Percentiles rank a stretch among this genome's conserved stretches.
Conservation (phyloP, 1,284 basidiomycete genomes). For the Sporisorium graminicola region DNA sequence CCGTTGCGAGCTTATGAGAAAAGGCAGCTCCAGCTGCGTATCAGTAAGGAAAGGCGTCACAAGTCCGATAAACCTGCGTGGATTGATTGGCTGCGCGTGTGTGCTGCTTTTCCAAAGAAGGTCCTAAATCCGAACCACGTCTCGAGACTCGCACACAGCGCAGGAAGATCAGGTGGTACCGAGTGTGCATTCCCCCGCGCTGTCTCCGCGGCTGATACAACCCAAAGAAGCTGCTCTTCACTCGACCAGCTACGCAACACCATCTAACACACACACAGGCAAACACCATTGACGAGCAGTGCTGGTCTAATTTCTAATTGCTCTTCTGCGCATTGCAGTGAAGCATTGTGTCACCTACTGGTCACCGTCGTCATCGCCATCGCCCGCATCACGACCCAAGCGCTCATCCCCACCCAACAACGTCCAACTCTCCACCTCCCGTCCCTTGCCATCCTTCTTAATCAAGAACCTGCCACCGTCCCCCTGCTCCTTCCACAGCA, state of each 20-base stretch:
- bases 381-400: slow-evolving; percentile 52
- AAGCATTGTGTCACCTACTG: not conserved
- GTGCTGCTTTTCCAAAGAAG: not conserved
- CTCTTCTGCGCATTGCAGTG: not conserved
- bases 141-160: not conserved
- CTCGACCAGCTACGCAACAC: not conserved
- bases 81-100: not conserved
- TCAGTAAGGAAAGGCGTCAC: not conserved
- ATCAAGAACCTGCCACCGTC: slow-evolving; percentile 60
- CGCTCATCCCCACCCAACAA: slow-evolving; percentile 64
- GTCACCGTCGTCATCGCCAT: slow-evolving; percentile 23
- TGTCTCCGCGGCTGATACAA: slow-evolving; percentile 1
- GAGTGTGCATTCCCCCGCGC: not conserved
- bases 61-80: slow-evolving; percentile 4
- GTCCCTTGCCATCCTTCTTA: slow-evolving; percentile 56
- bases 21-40: not conserved
- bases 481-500: slow-evolving; percentile 66
- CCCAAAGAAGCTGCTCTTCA: not conserved
- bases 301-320: not conserved
- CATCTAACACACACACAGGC: not conserved
- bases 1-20: not conserved
- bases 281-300: not conserved
- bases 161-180: too few relatives aligned
- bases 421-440: slow-evolving; percentile 61
- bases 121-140: slow-evolving; percentile 3